A percentile compares a stretch with the other conserved stretches of the same genome.
phyloP scores from a whole-genome alignment of 2,329 filamentous ascomycete species.

The Davidsoniella virescens region DNA sequence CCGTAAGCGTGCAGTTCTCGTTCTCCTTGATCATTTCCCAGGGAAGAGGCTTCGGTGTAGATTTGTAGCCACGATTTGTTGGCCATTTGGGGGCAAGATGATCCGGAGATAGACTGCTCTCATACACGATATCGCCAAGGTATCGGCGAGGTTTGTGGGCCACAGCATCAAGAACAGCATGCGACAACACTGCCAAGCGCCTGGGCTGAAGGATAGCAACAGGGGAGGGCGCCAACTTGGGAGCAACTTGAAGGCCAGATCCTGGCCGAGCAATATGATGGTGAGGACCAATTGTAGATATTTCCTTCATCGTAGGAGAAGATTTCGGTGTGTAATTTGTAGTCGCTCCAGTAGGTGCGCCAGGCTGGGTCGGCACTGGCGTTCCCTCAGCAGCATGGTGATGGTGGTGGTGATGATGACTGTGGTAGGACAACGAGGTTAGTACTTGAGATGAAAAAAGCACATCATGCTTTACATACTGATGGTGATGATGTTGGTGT shows the following conservation, averaged over 20 bases:
- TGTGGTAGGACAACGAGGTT: slow-evolving; percentile 14
- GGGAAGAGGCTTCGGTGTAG: slow-evolving; percentile 57
- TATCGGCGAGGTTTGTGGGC: slow-evolving; percentile 57
- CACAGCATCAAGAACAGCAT: slow-evolving; percentile 56
- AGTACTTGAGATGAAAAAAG: background rate
- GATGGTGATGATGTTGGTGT: slow-evolving; percentile 42
- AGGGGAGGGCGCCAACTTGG: slow-evolving; percentile 21
- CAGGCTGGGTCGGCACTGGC: background rate
- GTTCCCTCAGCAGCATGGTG: slow-evolving; percentile 39
- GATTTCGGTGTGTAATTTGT: background rate
- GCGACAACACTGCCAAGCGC: slow-evolving; percentile 49
- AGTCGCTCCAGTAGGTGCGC: background rate
- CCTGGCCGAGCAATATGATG: slow-evolving; percentile 28
- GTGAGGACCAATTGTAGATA: slow-evolving; percentile 19
- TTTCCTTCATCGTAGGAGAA: slow-evolving; percentile 1
- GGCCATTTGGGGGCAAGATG: slow-evolving; percentile 27
- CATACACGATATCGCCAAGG: slow-evolving; percentile 72
- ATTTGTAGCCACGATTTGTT: slow-evolving; percentile 29
- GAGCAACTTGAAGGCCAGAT: background rate
- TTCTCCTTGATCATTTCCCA: slow-evolving; percentile 54
- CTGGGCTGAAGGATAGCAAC: slow-evolving; percentile 39
- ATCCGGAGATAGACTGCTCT: slow-evolving; percentile 43
- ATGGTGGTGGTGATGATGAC: slow-evolving; percentile 34
- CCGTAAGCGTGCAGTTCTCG: slow-evolving; percentile 78
- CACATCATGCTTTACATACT: slow-evolving; percentile 29